Percentiles rank a stretch among this genome's conserved stretches.
phyloP scores from a whole-genome alignment of 2,329 filamentous ascomycete species.

The Pseudofabraea citricarpa region DNA sequence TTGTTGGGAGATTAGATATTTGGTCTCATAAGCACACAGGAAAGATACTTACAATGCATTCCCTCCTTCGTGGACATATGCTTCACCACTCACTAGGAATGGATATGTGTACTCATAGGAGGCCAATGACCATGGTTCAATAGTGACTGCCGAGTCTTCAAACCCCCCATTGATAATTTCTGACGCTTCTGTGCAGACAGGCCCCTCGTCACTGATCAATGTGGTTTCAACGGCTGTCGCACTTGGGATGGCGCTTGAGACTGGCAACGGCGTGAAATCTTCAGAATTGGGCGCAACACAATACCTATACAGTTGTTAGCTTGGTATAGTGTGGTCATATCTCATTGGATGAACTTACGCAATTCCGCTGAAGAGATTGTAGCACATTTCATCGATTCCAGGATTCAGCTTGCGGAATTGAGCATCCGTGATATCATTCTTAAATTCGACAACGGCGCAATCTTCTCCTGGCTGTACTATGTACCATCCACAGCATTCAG shows the following conservation, averaged over 20 bases:
- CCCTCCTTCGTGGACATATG: background rate
- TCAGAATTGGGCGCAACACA: background rate
- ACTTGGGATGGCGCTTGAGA: background rate
- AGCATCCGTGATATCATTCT: background rate
- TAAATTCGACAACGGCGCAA: background rate
- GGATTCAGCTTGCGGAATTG: background rate
- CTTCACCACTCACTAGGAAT: background rate
- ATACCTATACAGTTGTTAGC: background rate
- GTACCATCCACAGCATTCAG: background rate
- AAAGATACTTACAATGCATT: conserved; percentile 1
- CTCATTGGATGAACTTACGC: background rate
- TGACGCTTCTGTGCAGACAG: background rate
- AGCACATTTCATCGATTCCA: background rate
- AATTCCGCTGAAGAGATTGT: background rate
- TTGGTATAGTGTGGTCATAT: background rate
- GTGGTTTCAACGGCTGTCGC: background rate
- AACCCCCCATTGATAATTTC: background rate
- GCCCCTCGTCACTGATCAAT: background rate
- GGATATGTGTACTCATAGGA: background rate
- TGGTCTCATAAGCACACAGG: too few species aligned
- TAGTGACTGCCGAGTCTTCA: background rate
- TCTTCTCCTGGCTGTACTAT: background rate
- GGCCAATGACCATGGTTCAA: background rate
- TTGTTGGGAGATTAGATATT: too few species aligned
- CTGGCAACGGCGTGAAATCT: background rate